Conservation (phyloP, 768 basidiomycete genomes). For the Podaxis sp. region DNA sequence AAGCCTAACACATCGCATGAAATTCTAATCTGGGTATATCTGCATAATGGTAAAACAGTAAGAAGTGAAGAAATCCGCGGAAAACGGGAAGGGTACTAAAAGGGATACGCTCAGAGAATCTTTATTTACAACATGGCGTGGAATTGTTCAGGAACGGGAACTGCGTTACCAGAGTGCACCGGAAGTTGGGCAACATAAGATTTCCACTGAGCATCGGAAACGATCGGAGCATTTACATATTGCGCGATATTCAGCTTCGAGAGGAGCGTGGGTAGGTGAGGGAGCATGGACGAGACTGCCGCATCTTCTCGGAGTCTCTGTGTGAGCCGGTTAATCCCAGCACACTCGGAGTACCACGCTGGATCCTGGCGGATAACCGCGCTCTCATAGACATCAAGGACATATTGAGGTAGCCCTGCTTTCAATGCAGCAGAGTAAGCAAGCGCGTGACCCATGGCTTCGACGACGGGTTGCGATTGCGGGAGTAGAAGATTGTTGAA, state of each 20-base stretch:
- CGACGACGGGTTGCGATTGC: slow-evolving; percentile 48
- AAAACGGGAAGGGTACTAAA: background rate
- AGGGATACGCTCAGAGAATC: background rate
- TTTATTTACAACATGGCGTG: slow-evolving; percentile 40
- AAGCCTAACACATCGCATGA: background rate
- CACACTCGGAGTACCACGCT: slow-evolving; percentile 59
- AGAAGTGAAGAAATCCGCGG: background rate
- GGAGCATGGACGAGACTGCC: slow-evolving; percentile 43
- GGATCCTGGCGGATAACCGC: slow-evolving; percentile 51
- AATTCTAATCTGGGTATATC: background rate
- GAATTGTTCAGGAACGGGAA: slow-evolving; percentile 33
- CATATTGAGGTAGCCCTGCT: slow-evolving; percentile 40
- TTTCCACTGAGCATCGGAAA: slow-evolving; percentile 51
- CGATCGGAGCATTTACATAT: slow-evolving; percentile 52
- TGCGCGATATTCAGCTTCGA: slow-evolving; percentile 43
- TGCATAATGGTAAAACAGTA: background rate
- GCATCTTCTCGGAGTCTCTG: slow-evolving; percentile 48
- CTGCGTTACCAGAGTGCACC: slow-evolving; percentile 41
- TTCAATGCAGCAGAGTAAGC: slow-evolving; percentile 54
- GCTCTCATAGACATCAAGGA: slow-evolving; percentile 57
- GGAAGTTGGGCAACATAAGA: slow-evolving; percentile 38
- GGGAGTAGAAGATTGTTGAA: slow-evolving; percentile 58
- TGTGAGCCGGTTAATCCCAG: slow-evolving; percentile 41
- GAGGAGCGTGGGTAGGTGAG: slow-evolving; percentile 39
- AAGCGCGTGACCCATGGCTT: slow-evolving; percentile 63